These are phyloP conservation scores for Cercospora nicotianae DNA, from an alignment of 2,329 filamentous ascomycete species.

Conservation along the genomic window DNA sequence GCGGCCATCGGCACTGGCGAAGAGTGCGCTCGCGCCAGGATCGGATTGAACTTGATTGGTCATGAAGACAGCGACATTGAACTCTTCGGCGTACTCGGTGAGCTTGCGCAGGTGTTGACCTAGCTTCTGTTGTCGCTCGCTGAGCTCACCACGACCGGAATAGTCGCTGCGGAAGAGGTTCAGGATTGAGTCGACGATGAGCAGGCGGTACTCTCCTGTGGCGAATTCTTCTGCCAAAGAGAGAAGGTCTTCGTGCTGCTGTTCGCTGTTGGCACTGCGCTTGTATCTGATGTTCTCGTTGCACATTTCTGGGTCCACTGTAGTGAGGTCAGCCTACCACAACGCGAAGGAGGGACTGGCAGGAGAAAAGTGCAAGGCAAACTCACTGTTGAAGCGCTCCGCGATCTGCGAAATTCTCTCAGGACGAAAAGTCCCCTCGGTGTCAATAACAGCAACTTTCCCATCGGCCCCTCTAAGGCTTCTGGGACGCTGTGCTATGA, in stretches of 20 bases:
- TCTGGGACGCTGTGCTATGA: conserved; percentile 57
- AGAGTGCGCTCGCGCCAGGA: conserved; percentile 66
- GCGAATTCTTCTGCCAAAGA: conserved; percentile 62
- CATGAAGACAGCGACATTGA: conserved; percentile 65
- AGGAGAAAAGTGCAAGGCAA: not conserved
- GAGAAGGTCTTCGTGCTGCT: conserved; percentile 64
- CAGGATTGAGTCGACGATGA: conserved; percentile 71
- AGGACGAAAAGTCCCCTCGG: conserved; percentile 66
- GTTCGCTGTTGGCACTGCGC: conserved; percentile 65
- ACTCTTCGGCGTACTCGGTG: conserved; percentile 68
- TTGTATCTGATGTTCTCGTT: conserved; percentile 69
- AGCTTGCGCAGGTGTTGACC: conserved; percentile 65
- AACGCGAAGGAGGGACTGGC: not conserved
- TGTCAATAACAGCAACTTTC: conserved; percentile 69
- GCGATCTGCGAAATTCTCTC: conserved; percentile 68
- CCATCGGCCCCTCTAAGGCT: conserved; percentile 67
- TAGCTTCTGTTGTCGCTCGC: conserved; percentile 67
- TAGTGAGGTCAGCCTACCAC: conserved; percentile 6
- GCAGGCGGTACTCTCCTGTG: conserved; percentile 63
- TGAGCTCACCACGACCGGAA: conserved; percentile 65
- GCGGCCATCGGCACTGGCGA: conserved; percentile 66
- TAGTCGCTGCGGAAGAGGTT: conserved; percentile 68
- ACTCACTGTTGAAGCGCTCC: conserved; percentile 59
- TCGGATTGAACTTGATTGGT: conserved; percentile 73
- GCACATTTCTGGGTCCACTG: conserved; percentile 57